Evolutionary conservation across 345 rosid genomes (phyloP), one percentile per base, ranked within the genome.

Genomic region (Corchorus olitorius): DNA sequence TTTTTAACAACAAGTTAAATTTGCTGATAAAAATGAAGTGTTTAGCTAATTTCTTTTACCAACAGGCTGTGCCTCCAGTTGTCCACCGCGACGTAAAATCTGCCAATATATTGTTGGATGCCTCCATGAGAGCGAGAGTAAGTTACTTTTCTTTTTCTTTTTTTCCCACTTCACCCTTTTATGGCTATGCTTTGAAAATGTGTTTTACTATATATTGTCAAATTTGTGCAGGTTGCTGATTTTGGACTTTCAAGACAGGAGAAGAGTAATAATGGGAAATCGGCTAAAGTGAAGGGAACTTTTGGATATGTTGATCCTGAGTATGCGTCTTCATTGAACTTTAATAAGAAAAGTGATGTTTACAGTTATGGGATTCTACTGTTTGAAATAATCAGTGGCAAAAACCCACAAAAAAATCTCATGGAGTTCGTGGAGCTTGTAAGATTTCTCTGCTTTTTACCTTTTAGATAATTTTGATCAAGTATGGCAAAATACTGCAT

Each of bases 11-110:
- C 27, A 27, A 27, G 27, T 27, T 27, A 27, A 27, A 27, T 27
- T 27, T 27, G 27, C 27, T 27, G 27, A 27, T 27, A 27, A 27
- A 27, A 27, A 27, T 27, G 27, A 27, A 27, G 56, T 52, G n/a
- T 17, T 52, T 4, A 39, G 43, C 43, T 39, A 6, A 6, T 39
- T 39, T 2, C 4, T 54, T 13, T 22, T 60, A 50, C 20, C 65
- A 67, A 27, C 94, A 94, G 98, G 98, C 98, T 48, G 94, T 86
- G 83, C 98, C 98, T 83, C 91, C 98, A n/a, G 97, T 94, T 65
- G 84, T 92, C 72, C 98, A 94, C 77, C 84, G 98, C 66, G 98
- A 94, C 82, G 89, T 94, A 50, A 94, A 94, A 77, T 91, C 98
- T 65, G 89, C 97, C 61, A 94, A 94, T 85, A 94, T 92, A 78